Base-by-base conservation (phyloP, 257 asterid species). In the Solanum sejunctum region DNA sequence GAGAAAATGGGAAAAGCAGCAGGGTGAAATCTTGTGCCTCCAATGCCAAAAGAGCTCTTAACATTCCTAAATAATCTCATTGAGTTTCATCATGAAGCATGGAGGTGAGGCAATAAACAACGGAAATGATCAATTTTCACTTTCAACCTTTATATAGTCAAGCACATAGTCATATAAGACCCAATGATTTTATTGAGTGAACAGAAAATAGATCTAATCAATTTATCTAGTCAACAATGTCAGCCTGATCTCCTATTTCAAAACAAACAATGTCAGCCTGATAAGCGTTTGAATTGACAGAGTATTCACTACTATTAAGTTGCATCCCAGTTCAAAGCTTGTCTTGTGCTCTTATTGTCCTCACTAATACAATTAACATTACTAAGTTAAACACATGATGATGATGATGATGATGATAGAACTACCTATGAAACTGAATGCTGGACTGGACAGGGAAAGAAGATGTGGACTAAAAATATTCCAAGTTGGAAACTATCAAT, bases 1-100 rank as follows among this genome's bases (percentile, higher is more conserved):
- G 89, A 49, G 17, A 92, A 18, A 77, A 77, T 77, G 26, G 64
- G 26, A 77, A 26, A 51, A 77, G 64, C 23, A 77, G 66, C 73
- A 78, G 67, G 72, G 43, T 20, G 81, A 63, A 26, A 17, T 3
- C 82, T 77, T 51, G 82, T 16, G 7, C 7, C 15, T 77, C 17
- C 61, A 26, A 51, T 51, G 49, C 28, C 82, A 77, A 52, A 77
- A 26, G 23, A 77, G 52, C 47, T 32, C 36, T 32, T 52, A 52
- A 52, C 23, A 52, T 77, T 52, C 64, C 28, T 43, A 18, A 13
- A 26, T 52, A 4, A 10, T 49, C 47, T 45, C 47, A 26, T 26
- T 26, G 16, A 26, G 3, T 52, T 77, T 26, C n/a, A 0, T 51
- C 63, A 26, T 9, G 64, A 51, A 77, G 52, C 82, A 23, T 16